These are phyloP conservation scores for Flaveria bidentis DNA, from an alignment of 129 eudicot species.

Conservation along the genomic window DNA sequence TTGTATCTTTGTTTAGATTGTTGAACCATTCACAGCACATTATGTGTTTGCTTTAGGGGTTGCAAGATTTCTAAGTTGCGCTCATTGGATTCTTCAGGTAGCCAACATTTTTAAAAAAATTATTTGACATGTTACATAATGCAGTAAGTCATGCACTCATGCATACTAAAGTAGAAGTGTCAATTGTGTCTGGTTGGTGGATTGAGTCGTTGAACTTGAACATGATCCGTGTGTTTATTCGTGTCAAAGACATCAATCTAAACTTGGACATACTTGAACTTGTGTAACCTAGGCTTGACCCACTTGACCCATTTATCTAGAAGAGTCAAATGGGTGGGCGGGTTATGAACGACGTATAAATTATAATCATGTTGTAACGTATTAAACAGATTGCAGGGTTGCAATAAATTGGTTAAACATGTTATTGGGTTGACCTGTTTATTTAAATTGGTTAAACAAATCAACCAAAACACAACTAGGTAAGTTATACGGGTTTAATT, in stretches of 20 bases:
- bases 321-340: neutral
- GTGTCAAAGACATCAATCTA: neutral
- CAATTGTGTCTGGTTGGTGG: neutral
- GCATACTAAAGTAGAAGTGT: no score
- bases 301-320: neutral
- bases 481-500: no score
- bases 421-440: neutral
- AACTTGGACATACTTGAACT: no score
- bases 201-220: neutral
- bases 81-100: constrained; percentile 74
- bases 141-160: neutral
- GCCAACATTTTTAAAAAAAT: neutral
- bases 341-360: neutral
- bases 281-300: neutral
- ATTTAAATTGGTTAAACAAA: neutral
- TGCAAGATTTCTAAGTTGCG: constrained; percentile 73
- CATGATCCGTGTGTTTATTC: neutral
- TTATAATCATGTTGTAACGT: no score
- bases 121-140: constrained; percentile 11
- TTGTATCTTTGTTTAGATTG: constrained; percentile 45
- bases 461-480: neutral
- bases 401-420: no score
- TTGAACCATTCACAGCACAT: constrained; percentile 79
- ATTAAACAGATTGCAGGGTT: no score
- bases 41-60: constrained; percentile 74